A percentile compares a stretch with the other conserved stretches of the same genome.
These are phyloP conservation scores for Madurella fahalii DNA, from an alignment of 2,329 filamentous ascomycete species.

Conservation along the genomic window DNA sequence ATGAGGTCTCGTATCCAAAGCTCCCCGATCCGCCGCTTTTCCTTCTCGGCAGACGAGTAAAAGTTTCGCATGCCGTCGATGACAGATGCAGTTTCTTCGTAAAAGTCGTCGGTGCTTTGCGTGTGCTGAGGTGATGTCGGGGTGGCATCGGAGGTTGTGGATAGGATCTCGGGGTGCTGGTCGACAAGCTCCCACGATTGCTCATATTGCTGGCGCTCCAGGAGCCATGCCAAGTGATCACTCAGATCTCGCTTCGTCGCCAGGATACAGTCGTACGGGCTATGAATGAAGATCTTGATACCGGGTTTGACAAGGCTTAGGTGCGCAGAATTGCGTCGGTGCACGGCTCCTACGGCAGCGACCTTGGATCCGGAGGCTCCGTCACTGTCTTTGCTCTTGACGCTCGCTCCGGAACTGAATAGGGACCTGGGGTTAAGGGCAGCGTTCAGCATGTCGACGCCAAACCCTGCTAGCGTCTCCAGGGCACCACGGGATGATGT, in stretches of 20 bases:
- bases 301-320: slow-evolving; percentile 53
- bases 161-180: slow-evolving; percentile 73
- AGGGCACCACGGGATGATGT: slow-evolving; percentile 67
- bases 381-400: slow-evolving; percentile 58
- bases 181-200: slow-evolving; percentile 87
- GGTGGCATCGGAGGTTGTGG: slow-evolving; percentile 36
- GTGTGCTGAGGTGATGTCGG: slow-evolving; percentile 36
- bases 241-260: slow-evolving; percentile 80
- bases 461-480: slow-evolving; percentile 68
- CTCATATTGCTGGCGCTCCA: slow-evolving; percentile 76
- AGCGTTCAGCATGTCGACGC: slow-evolving; percentile 81
- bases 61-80: slow-evolving; percentile 55
- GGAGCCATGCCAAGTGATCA: slow-evolving; percentile 82
- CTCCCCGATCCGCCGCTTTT: slow-evolving; percentile 88
- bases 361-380: slow-evolving; percentile 49
- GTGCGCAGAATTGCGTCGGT: slow-evolving; percentile 40
- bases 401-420: slow-evolving; percentile 81
- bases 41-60: slow-evolving; percentile 69
- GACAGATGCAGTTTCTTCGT: slow-evolving; percentile 65
- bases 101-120: slow-evolving; percentile 57
- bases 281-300: slow-evolving; percentile 84
- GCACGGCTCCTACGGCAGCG: slow-evolving; percentile 33
- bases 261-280: slow-evolving; percentile 93
- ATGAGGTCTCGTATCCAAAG: slow-evolving; percentile 88
- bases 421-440: slow-evolving; percentile 82